phyloP scores from a whole-genome alignment of 2,329 filamentous ascomycete genomes.

The Penicillium frequentans region DNA sequence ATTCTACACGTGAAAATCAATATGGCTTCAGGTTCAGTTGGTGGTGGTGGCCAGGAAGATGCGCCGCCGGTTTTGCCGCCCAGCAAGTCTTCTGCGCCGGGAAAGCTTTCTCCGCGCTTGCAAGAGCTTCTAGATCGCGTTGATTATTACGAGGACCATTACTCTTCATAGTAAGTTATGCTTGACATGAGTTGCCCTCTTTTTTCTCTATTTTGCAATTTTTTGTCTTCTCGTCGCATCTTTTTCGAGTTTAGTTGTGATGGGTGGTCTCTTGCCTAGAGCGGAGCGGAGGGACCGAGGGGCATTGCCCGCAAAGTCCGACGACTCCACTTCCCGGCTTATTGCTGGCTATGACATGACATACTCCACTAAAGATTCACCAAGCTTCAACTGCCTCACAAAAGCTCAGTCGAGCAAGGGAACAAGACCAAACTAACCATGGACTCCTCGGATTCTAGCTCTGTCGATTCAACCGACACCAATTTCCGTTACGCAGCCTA shows the following conservation, averaged over 20 bases:
- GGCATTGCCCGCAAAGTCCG: background rate
- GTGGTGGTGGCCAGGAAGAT: background rate
- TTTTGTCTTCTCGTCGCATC: background rate
- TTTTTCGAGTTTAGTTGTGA: background rate
- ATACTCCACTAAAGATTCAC: background rate
- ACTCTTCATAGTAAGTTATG: constrained; percentile 71
- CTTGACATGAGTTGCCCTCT: background rate
- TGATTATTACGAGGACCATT: constrained; percentile 73
- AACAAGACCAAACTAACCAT: constrained; percentile 11
- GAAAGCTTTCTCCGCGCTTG: constrained; percentile 54
- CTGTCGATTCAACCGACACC: constrained; percentile 77
- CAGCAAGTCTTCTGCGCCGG: constrained; percentile 45
- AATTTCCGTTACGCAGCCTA: constrained; percentile 91
- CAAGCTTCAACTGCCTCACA: background rate
- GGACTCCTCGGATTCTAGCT: constrained; percentile 47
- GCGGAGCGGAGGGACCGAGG: background rate
- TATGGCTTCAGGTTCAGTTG: background rate
- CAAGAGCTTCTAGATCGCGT: constrained; percentile 61
- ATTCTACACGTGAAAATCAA: background rate
- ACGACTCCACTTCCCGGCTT: constrained; percentile 8
- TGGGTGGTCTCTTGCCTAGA: background rate
- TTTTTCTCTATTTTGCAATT: background rate
- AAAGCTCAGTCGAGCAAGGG: constrained; percentile 1
- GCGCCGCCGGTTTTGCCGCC: background rate
- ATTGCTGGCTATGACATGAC: background rate